phyloP scores from a whole-genome alignment of 2,329 filamentous ascomycete species.

The Bertia moriformis region DNA sequence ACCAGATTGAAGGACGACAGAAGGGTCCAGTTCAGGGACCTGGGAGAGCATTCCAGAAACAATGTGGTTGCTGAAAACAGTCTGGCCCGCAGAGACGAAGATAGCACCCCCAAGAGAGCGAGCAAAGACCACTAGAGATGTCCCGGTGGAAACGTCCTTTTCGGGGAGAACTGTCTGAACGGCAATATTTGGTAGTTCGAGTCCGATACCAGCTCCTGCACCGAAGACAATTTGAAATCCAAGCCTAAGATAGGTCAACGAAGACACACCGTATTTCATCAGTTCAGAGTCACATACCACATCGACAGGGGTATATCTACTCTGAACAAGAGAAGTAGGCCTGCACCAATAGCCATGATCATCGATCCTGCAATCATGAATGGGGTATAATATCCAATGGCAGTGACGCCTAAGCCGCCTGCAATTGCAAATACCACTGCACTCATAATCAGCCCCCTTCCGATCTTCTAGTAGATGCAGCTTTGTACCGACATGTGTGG shows the following conservation, averaged over 20 bases:
- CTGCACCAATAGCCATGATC: background rate
- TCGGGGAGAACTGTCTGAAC: background rate
- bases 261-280: no score
- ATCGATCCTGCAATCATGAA: background rate
- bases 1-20: background rate
- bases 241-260: background rate
- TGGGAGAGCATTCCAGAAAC: background rate
- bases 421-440: background rate
- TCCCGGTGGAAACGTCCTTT: background rate
- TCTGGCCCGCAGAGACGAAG: background rate
- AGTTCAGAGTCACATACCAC: no score
- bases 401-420: background rate
- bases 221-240: background rate
- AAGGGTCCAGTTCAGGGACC: background rate
- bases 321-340: background rate
- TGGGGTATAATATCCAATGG: background rate
- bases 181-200: background rate
- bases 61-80: background rate
- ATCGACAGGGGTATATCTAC: background rate
- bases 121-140: background rate
- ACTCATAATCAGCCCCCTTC: no score
- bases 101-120: background rate
- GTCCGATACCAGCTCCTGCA: background rate
- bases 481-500: no score
- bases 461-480: no score